A percentile compares a stretch with the other conserved stretches of the same genome.
These are phyloP conservation scores for Triangularia setosa DNA, from an alignment of 2,329 filamentous ascomycete genomes.

Conservation along the genomic window DNA sequence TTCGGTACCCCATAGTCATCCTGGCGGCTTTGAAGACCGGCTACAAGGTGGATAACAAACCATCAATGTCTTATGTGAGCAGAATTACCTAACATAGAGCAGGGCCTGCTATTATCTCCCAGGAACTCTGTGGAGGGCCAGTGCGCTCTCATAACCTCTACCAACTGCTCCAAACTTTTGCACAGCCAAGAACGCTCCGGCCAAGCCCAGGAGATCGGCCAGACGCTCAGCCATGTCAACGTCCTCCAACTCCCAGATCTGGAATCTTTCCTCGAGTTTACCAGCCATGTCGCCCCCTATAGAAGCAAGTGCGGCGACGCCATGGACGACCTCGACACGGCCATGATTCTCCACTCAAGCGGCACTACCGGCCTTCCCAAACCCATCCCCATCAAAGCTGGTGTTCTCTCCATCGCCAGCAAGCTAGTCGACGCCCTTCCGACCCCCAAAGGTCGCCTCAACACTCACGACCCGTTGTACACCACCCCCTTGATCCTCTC, in stretches of 20 bases:
- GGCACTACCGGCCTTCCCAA: conserved; percentile 16
- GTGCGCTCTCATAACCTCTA: not conserved
- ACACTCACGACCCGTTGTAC: conserved; percentile 1
- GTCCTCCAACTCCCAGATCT: not conserved
- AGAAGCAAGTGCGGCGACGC: not conserved
- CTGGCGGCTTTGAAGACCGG: conserved; percentile 14
- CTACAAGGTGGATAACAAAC: conserved; percentile 1
- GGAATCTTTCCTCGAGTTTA: not conserved
- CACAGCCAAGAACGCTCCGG: conserved; percentile 1
- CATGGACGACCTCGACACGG: not conserved
- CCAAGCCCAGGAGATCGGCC: not conserved
- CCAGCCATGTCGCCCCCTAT: not conserved
- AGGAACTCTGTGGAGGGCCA: conserved; percentile 12
- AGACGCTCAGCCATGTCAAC: not conserved
- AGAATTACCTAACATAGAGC: not conserved
- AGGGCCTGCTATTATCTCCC: conserved; percentile 12
- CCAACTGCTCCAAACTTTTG: conserved; percentile 9
- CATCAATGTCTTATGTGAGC: not conserved
- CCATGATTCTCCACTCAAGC: conserved; percentile 18
- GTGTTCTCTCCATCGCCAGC: conserved; percentile 1
- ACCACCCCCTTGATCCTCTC: not conserved
- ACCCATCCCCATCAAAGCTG: conserved; percentile 11
- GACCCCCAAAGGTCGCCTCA: not conserved
- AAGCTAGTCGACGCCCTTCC: not conserved
- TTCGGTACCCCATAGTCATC: conserved; percentile 12